These are phyloP conservation scores for Tetrapisispora phaffii DNA, from an alignment of 805 yeast species.

Conservation along the genomic window DNA sequence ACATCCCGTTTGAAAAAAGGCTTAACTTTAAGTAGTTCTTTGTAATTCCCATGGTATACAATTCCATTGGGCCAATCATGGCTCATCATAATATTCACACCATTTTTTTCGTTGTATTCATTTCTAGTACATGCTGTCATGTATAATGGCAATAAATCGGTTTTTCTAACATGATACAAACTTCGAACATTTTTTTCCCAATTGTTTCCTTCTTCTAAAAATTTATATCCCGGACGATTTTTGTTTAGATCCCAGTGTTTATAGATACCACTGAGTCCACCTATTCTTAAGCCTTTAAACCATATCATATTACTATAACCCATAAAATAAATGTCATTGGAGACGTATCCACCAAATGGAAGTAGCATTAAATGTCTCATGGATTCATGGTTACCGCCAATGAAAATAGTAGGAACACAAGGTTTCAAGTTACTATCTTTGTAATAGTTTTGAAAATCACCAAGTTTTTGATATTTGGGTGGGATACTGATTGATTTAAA, in stretches of 20 bases:
- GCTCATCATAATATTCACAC: conserved; percentile 50
- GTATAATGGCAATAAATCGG: conserved; percentile 46
- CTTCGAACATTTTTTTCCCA: conserved; percentile 20
- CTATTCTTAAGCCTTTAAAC: conserved; percentile 67
- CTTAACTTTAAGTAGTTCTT: conserved; percentile 43
- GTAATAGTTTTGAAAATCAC: conserved; percentile 51
- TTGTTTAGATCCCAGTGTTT: conserved; percentile 40
- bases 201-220: conserved; percentile 21
- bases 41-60: conserved; percentile 51
- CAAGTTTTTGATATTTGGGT: conserved; percentile 56
- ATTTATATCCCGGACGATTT: conserved; percentile 42
- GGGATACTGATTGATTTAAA: conserved; percentile 70
- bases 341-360: conserved; percentile 86
- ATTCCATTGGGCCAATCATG: conserved; percentile 96
- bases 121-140: conserved; percentile 11
- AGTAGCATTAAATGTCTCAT: conserved; percentile 66
- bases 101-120: not conserved
- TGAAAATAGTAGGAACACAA: conserved; percentile 67
- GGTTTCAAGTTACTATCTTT: conserved; percentile 16
- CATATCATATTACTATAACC: conserved; percentile 71
- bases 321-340: conserved; percentile 74
- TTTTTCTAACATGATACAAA: conserved; percentile 54
- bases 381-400: conserved; percentile 95
- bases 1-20: conserved; percentile 64
- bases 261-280: conserved; percentile 80